Evolutionary conservation across 192 early-diverging fungal genomes (phyloP).

Genomic region (Coemansia sp.): DNA sequence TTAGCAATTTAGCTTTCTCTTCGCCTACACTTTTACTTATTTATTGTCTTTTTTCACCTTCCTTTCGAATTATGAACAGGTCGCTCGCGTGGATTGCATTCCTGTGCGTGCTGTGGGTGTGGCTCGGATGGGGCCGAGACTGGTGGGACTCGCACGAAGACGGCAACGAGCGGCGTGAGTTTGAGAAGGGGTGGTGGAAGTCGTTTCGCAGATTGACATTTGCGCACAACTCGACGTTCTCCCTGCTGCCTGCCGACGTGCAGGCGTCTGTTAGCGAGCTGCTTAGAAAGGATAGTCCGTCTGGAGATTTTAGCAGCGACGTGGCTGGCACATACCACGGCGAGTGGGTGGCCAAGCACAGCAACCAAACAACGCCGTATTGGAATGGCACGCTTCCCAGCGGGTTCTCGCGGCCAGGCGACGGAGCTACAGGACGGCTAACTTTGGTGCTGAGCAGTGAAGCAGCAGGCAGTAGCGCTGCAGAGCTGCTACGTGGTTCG

Average conservation of each 20-base stretch:
- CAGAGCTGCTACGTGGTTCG: constrained; percentile 17
- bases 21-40: background rate
- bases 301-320: background rate
- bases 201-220: constrained; percentile 21
- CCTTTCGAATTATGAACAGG: background rate
- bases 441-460: constrained; percentile 15
- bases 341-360: constrained; percentile 15
- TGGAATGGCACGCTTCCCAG: constrained; percentile 10
- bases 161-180: constrained; percentile 14
- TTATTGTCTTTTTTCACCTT: background rate
- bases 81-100: background rate
- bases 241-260: constrained; percentile 16
- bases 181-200: constrained; percentile 35
- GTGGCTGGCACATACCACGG: constrained; percentile 21
- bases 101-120: constrained; percentile 6
- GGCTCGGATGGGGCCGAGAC: constrained; percentile 12
- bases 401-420: constrained; percentile 12
- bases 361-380: background rate
- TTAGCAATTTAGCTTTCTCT: background rate
- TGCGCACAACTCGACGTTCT: constrained; percentile 25
- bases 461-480: background rate
- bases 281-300: background rate
- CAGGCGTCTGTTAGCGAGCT: constrained; percentile 5
- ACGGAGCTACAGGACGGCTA: constrained; percentile 9
- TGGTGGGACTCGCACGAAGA: background rate